Percentiles rank a stretch among this genome's conserved stretches.
These are phyloP conservation scores for Astrocystis sublimbata DNA, from an alignment of 495 filamentous ascomycete species.

Conservation along the genomic window DNA sequence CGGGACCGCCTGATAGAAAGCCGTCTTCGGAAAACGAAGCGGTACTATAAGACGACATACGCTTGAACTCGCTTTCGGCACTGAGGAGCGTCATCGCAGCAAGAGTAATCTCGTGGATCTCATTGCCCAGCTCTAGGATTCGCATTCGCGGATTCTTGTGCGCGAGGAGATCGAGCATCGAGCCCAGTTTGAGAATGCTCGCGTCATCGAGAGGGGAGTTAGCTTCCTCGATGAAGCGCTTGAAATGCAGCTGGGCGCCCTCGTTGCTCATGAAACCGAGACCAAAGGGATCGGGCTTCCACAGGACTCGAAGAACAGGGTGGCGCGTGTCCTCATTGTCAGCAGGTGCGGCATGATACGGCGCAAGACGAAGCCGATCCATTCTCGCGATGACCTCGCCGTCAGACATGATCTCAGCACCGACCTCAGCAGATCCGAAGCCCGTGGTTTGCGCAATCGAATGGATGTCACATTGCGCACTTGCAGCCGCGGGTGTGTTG, in stretches of 20 bases:
- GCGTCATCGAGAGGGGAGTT: neutral
- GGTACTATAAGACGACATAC: too few relatives aligned
- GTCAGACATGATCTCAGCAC: neutral
- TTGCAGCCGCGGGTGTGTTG: neutral
- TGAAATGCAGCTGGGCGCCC: neutral
- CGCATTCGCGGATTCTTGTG: neutral
- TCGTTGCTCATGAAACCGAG: neutral
- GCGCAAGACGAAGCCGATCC: neutral
- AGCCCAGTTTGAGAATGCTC: neutral
- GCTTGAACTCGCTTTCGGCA: neutral
- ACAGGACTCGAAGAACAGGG: slow-evolving; percentile 27
- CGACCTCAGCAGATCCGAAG: neutral
- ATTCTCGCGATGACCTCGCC: neutral
- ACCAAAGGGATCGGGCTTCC: slow-evolving; percentile 37
- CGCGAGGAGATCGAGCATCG: too few relatives aligned
- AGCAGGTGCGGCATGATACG: neutral
- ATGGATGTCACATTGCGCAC: neutral
- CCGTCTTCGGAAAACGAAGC: too few relatives aligned
- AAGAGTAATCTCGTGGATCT: too few relatives aligned
- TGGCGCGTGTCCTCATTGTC: slow-evolving; percentile 22
- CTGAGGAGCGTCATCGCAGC: too few relatives aligned
- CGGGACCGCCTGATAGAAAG: neutral
- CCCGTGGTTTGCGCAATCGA: neutral
- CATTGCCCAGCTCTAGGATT: neutral
- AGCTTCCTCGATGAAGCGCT: neutral